Percentiles rank a stretch among this genome's conserved stretches.
Evolutionary conservation across 108 stramenopile species (phyloP).

Genomic region (Parietichytrium sp.): DNA sequence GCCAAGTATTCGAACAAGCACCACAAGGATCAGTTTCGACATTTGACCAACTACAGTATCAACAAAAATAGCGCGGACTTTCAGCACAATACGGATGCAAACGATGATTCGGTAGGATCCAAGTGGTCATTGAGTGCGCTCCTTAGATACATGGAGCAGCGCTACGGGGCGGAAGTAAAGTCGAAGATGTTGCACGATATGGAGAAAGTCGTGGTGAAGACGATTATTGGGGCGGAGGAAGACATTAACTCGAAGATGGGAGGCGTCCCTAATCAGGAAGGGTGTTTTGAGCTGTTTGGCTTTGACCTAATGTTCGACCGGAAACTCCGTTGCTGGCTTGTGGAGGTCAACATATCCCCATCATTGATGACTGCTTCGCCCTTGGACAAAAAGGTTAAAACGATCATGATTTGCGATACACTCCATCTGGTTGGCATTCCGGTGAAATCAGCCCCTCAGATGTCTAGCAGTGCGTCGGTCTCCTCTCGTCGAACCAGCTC

Average conservation of each 20-base stretch:
- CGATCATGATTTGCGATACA: slow-evolving; percentile 43
- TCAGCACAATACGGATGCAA: slow-evolving; percentile 41
- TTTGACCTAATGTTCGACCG: slow-evolving; percentile 46
- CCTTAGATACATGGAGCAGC: slow-evolving; percentile 58
- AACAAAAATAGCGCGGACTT: slow-evolving; percentile 61
- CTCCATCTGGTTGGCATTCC: slow-evolving; percentile 39
- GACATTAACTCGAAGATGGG: slow-evolving; percentile 45
- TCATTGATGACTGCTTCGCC: slow-evolving; percentile 61
- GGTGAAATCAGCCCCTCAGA: too few species aligned
- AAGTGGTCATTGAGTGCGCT: slow-evolving; percentile 65
- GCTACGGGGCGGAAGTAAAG: slow-evolving; percentile 49
- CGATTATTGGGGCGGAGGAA: slow-evolving; percentile 66
- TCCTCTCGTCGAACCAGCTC: neutral
- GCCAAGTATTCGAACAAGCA: slow-evolving; percentile 18
- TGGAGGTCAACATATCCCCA: slow-evolving; percentile 71
- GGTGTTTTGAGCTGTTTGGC: slow-evolving; percentile 45
- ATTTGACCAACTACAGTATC: slow-evolving; percentile 70
- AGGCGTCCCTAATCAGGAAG: neutral
- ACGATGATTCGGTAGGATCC: slow-evolving; percentile 48
- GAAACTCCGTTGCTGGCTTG: neutral
- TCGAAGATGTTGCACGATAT: slow-evolving; percentile 59
- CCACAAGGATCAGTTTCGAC: slow-evolving; percentile 28
- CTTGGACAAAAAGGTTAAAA: slow-evolving; percentile 56
- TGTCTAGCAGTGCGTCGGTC: too few species aligned
- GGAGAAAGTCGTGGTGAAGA: slow-evolving; percentile 64